phyloP scores from a whole-genome alignment of 106 monocot species.

The Allium cepa region DNA sequence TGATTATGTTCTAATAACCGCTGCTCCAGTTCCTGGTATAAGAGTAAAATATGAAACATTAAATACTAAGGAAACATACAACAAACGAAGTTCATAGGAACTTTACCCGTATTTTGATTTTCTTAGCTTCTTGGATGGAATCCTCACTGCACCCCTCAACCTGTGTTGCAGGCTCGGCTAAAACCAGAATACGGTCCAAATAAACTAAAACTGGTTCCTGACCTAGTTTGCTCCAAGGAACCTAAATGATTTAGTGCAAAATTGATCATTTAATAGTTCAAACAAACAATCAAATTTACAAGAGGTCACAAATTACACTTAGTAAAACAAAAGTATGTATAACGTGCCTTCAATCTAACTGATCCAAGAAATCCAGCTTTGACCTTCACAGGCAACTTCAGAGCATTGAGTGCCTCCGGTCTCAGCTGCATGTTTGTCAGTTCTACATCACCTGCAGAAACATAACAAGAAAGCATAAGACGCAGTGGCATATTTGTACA shows the following conservation, averaged over 20 bases:
- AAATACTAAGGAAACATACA: neutral
- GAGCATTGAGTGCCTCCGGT: constrained; percentile 91
- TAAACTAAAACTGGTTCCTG: constrained; percentile 94
- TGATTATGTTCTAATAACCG: constrained; percentile 73
- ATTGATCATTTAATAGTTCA: neutral
- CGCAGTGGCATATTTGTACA: no score
- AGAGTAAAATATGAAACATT: constrained; percentile 5
- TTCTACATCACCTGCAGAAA: constrained; percentile 87
- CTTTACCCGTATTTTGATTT: constrained; percentile 55
- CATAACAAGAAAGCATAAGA: neutral
- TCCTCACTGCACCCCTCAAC: constrained; percentile 84
- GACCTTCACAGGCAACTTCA: constrained; percentile 93
- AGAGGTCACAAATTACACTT: neutral
- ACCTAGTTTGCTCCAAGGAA: constrained; percentile 95
- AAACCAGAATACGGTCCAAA: constrained; percentile 80
- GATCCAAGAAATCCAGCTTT: constrained; percentile 99
- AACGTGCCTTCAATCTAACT: constrained; percentile 72
- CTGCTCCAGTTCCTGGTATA: constrained; percentile 69
- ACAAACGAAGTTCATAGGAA: neutral
- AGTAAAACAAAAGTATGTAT: constrained; percentile 5
- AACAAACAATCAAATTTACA: neutral
- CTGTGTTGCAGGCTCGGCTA: constrained; percentile 90
- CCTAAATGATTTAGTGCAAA: constrained; percentile 32
- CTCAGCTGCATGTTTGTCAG: constrained; percentile 94
- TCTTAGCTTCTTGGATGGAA: constrained; percentile 90